Percentiles rank a stretch among this genome's conserved stretches.
Evolutionary conservation across 1,139 yeast species (phyloP).

Genomic region (Diutina neorugosa): DNA sequence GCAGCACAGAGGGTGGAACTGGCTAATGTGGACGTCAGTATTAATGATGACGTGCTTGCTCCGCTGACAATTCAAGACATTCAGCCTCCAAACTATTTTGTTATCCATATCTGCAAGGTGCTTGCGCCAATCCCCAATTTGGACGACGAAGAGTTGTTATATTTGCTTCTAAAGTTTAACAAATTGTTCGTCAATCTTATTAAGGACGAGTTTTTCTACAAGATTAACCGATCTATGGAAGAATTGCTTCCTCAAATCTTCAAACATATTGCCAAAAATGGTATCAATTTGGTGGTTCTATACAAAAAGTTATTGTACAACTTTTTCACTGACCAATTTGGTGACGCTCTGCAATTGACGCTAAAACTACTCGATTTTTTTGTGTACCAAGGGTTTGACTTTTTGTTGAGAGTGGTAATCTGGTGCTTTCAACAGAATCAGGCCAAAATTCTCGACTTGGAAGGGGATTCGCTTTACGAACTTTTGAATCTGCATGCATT

Average conservation of each 20-base stretch:
- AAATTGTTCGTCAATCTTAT: slow-evolving; percentile 17
- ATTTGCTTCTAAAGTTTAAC: slow-evolving; percentile 23
- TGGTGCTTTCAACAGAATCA: slow-evolving; percentile 13
- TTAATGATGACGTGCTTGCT: not conserved
- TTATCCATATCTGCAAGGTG: slow-evolving; percentile 12
- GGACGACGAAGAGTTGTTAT: slow-evolving; percentile 20
- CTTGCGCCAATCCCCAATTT: slow-evolving; percentile 14
- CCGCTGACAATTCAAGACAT: slow-evolving; percentile 1
- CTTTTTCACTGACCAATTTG: slow-evolving; percentile 13
- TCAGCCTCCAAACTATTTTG: slow-evolving; percentile 15
- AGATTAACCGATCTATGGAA: slow-evolving; percentile 25
- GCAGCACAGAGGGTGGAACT: not conserved
- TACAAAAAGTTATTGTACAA: slow-evolving; percentile 15
- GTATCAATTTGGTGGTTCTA: slow-evolving; percentile 19
- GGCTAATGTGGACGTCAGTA: not conserved
- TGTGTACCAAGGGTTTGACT: slow-evolving; percentile 30
- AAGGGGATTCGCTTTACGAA: slow-evolving; percentile 19
- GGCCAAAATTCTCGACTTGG: slow-evolving; percentile 12
- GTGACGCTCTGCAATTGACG: slow-evolving; percentile 6
- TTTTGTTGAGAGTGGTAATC: slow-evolving; percentile 19
- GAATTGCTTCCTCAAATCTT: slow-evolving; percentile 18
- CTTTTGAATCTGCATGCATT: slow-evolving; percentile 16
- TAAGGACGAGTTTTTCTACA: slow-evolving; percentile 28
- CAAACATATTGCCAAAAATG: slow-evolving; percentile 26
- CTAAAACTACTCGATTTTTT: slow-evolving; percentile 11